Conservation (phyloP, 352 stramenopile species). For the Phytophthora lateralis region DNA sequence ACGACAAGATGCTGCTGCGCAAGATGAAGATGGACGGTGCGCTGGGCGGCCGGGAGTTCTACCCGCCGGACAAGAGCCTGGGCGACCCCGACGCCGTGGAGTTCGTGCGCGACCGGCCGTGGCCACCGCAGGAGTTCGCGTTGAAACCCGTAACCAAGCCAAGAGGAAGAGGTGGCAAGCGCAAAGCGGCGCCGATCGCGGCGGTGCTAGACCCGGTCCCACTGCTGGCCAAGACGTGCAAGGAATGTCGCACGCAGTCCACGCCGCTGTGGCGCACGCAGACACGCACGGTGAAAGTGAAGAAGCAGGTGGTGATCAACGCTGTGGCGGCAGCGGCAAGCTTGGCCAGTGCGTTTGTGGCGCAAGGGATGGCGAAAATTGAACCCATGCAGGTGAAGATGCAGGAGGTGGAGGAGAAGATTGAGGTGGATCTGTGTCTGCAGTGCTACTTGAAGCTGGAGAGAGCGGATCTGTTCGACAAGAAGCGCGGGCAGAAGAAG, state of each 20-base stretch:
- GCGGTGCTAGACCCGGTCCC: conserved; percentile 51
- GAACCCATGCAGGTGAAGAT: conserved; percentile 16
- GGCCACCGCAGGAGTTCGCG: conserved; percentile 79
- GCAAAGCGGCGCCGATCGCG: conserved; percentile 60
- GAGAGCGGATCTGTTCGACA: conserved; percentile 64
- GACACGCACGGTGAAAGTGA: conserved; percentile 22
- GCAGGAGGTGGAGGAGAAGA: conserved; percentile 29
- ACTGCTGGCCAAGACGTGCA: conserved; percentile 33
- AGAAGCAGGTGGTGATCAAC: conserved; percentile 16
- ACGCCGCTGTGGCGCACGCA: conserved; percentile 71
- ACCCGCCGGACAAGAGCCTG: conserved; percentile 20
- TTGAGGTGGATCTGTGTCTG: conserved; percentile 63
- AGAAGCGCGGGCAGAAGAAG: conserved; percentile 53
- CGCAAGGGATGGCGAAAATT: conserved; percentile 17
- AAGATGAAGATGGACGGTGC: conserved; percentile 44
- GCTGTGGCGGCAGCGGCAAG: neutral
- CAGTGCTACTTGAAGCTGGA: conserved; percentile 77
- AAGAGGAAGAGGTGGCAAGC: conserved; percentile 54
- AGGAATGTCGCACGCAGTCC: conserved; percentile 61
- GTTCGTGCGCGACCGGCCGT: conserved; percentile 65
- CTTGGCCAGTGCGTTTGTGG: conserved; percentile 13
- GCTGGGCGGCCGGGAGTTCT: conserved; percentile 19
- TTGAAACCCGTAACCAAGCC: conserved; percentile 60
- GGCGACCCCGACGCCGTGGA: conserved; percentile 29
- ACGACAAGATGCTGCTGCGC: conserved; percentile 42